A percentile compares a stretch with the other conserved stretches of the same genome.
Evolutionary conservation across 228 moss, liverwort and hornwort genomes (phyloP).

Genomic region (Sphagnum magellanicum): DNA sequence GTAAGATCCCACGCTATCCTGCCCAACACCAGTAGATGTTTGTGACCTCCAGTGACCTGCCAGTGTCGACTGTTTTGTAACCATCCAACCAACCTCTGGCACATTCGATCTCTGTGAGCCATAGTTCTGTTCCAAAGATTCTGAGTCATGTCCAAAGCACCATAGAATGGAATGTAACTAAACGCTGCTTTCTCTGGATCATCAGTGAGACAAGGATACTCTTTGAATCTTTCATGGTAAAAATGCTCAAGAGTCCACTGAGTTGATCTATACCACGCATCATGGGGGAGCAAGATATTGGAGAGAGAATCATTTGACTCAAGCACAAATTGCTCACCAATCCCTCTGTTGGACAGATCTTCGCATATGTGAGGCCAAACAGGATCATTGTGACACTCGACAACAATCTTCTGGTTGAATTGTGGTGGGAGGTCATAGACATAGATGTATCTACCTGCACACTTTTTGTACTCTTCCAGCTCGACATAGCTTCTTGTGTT

Average conservation of each 20-base stretch:
- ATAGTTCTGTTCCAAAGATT: not conserved
- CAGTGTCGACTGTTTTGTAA: constrained; percentile 5
- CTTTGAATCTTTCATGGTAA: constrained; percentile 12
- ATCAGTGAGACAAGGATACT: constrained; percentile 8
- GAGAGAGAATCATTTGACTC: constrained; percentile 1
- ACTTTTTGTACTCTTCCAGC: not conserved
- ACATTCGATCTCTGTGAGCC: constrained; percentile 2
- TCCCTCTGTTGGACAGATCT: constrained; percentile 2
- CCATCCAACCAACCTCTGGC: constrained; percentile 10
- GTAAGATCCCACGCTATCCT: constrained; percentile 11
- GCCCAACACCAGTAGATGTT: constrained; percentile 10
- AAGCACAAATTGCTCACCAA: constrained; percentile 5
- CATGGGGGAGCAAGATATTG: constrained; percentile 7
- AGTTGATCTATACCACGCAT: constrained; percentile 6
- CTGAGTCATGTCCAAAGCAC: not conserved
- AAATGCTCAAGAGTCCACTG: constrained; percentile 5
- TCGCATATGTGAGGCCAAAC: constrained; percentile 6
- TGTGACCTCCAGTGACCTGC: constrained; percentile 7
- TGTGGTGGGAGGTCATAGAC: constrained; percentile 10
- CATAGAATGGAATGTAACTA: constrained; percentile 18
- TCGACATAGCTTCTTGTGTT: not conserved
- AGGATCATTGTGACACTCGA: not conserved
- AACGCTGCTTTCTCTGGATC: constrained; percentile 8
- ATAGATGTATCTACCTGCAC: constrained; percentile 12
- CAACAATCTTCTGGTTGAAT: constrained; percentile 5